Evolutionary conservation across 225 moss, liverwort and hornwort genomes (phyloP), one percentile per base, ranked within the genome.

Genomic region (Lunularia cruciata): DNA sequence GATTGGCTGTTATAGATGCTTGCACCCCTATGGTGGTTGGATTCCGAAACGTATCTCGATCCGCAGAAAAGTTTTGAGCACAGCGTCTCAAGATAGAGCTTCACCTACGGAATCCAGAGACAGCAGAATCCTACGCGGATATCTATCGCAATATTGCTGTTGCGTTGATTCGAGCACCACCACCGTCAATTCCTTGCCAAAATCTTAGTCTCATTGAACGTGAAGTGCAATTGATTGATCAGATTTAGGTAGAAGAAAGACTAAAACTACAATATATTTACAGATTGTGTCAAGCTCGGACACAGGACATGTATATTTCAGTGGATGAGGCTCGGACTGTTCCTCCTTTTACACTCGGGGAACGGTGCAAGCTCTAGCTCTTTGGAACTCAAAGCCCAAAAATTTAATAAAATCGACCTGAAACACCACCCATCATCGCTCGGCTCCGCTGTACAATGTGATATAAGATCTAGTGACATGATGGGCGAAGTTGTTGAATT

Each of bases 361-460:
- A 61, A 16, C 8, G 18, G 4, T 23, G 23, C 63, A 11, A 20
- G 49, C 49, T 49, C 49, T 49, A 49, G 49, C 49, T 49, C 49
- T 16, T 49, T 14, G 3, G n/a, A 26, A 26, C 32, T 57, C 27
- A 27, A 63, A 26, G 3, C 27, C 13, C 63, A 63, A 43, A 63
- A 42, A 25, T 26, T 9, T 15, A 63, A 63, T 15, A 63, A 63
- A 43, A 25, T 63, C 26, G 25, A n/a, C 3, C 33, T 27, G 25
- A 60, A 37, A 38, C 60, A 16, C 63, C 20, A 63, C 2, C 27
- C 9, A 32, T 16, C 60, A 54, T 23, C 26, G 54, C 60, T 37
- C 22, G 4, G 16, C 12, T 38, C 37, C 60, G 36, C 60, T 60
- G 60, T 60, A 60, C 60, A 59, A 36, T 35, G 34, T 48, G 16